Evolutionary conservation across 352 stramenopile species (phyloP).

Genomic region (Aphanomyces invadans): DNA sequence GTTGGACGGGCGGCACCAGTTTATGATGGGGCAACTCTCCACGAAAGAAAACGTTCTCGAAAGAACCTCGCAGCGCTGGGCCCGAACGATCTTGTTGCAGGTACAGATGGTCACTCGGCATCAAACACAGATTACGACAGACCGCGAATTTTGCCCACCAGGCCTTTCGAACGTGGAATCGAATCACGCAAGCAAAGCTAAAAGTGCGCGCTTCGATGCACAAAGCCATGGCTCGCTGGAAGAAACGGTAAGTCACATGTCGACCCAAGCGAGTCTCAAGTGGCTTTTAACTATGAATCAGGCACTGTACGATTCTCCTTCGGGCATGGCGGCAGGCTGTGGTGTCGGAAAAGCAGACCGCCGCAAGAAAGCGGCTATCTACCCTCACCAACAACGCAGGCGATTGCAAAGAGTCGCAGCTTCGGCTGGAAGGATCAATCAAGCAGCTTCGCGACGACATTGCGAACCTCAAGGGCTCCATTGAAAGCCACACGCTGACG

Average conservation of each 20-base stretch:
- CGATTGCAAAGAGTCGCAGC: slow-evolving; percentile 47
- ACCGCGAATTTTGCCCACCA: neutral
- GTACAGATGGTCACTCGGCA: no score
- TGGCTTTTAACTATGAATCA: no score
- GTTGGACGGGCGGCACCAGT: slow-evolving; percentile 38
- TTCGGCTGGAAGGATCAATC: slow-evolving; percentile 43
- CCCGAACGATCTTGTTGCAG: slow-evolving; percentile 40
- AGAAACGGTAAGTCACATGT: neutral
- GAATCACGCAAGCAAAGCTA: neutral
- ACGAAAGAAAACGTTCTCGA: slow-evolving; percentile 61
- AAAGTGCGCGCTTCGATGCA: slow-evolving; percentile 1
- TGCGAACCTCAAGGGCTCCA: neutral
- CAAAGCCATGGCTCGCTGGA: slow-evolving; percentile 7
- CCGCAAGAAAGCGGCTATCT: neutral
- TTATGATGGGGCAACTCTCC: slow-evolving; percentile 50
- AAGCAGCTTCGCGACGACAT: slow-evolving; percentile 3
- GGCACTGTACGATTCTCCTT: neutral
- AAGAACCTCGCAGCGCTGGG: slow-evolving; percentile 45
- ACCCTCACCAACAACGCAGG: slow-evolving; percentile 33
- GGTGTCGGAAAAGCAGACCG: slow-evolving; percentile 10
- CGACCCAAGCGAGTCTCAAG: no score
- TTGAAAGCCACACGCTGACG: neutral
- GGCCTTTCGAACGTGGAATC: neutral
- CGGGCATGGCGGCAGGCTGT: slow-evolving; percentile 5
- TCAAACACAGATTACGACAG: no score